Evolutionary conservation across 2,329 filamentous ascomycete species (phyloP), one percentile per base, ranked within the genome.

Genomic region (Talaromyces islandicus): DNA sequence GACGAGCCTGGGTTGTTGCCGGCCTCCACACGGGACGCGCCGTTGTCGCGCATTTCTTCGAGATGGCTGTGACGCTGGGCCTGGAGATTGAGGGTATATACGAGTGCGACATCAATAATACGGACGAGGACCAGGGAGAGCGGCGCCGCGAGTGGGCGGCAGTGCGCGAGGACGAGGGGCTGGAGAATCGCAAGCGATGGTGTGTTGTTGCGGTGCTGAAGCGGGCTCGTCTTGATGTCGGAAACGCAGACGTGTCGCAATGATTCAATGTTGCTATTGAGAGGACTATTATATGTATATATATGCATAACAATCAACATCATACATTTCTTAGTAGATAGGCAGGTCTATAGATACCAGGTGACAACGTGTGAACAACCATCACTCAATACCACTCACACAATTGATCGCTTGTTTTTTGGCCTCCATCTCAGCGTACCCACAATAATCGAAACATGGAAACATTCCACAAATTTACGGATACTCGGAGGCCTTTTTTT

Each of bases 11-110:
- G 65, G 78, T 83, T 3, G 78, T 85, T 46, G 81, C 82, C 1
- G 82, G 83, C 0, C 86, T 86, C 63, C 84, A 87, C 63, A 86
- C 84, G 0, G 85, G 84, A 0, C 75, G 84, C 12, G 75, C 76
- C 11, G 82, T 81, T 64, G 71, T 87, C 27, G 81, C 80, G 6
- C 70, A 72, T 1, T 87, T 87, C 71, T 86, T 86, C 64, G 78
- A 83, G 55, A 73, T 70, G 19, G 76, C 70, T 0, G 59, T 78
- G 3, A 62, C 71, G 61, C 71, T 76, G 56, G 80, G 77, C 1
- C 68, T 85, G 54, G 75, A 77, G 60, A 66, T 83, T 7, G 82
- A 85, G 64, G 72, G 74, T 24, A 83, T 85, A 17, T 83, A 76
- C 63, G 83, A 86, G 68, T 78, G 83, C 70, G 79, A 85, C 69